Percentiles rank a stretch among this genome's conserved stretches.
Evolutionary conservation across 2,329 filamentous ascomycete species (phyloP).

Genomic region (Fusarium pseudograminearum): DNA sequence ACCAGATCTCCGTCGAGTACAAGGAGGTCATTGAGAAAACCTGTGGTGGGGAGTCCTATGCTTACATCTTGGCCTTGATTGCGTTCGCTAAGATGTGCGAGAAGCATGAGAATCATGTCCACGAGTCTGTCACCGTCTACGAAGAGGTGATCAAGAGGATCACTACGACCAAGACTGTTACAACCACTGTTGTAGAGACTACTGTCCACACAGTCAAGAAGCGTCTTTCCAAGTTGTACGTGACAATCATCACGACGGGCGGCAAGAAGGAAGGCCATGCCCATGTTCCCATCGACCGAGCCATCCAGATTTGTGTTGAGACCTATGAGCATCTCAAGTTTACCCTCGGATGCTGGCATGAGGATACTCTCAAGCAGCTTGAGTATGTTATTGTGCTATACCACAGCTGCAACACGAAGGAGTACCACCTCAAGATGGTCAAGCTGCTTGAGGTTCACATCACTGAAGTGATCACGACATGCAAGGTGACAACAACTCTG

Average conservation of each 20-base stretch:
- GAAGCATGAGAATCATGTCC: slow-evolving; percentile 55
- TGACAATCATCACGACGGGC: slow-evolving; percentile 53
- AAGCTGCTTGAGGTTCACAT: slow-evolving; percentile 56
- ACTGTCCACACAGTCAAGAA: slow-evolving; percentile 58
- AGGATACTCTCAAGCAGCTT: slow-evolving; percentile 58
- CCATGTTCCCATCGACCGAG: slow-evolving; percentile 52
- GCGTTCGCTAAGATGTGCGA: slow-evolving; percentile 61
- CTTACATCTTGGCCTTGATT: slow-evolving; percentile 51
- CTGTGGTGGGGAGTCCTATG: slow-evolving; percentile 48
- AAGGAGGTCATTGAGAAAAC: slow-evolving; percentile 58
- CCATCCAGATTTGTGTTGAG: slow-evolving; percentile 53
- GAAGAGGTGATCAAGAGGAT: slow-evolving; percentile 58
- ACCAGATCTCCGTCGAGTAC: slow-evolving; percentile 62
- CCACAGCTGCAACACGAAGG: slow-evolving; percentile 53
- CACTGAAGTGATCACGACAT: slow-evolving; percentile 55
- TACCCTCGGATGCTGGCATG: slow-evolving; percentile 60
- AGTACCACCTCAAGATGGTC: slow-evolving; percentile 54
- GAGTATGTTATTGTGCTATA: slow-evolving; percentile 58
- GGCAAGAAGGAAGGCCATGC: slow-evolving; percentile 52
- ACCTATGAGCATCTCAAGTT: slow-evolving; percentile 58
- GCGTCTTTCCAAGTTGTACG: slow-evolving; percentile 62
- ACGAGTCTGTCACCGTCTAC: slow-evolving; percentile 60
- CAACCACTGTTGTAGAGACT: slow-evolving; percentile 46
- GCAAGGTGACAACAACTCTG: slow-evolving; percentile 57
- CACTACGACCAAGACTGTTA: slow-evolving; percentile 51